Evolutionary conservation across 768 basidiomycete genomes (phyloP).

Genomic region (Inosperma sp.): DNA sequence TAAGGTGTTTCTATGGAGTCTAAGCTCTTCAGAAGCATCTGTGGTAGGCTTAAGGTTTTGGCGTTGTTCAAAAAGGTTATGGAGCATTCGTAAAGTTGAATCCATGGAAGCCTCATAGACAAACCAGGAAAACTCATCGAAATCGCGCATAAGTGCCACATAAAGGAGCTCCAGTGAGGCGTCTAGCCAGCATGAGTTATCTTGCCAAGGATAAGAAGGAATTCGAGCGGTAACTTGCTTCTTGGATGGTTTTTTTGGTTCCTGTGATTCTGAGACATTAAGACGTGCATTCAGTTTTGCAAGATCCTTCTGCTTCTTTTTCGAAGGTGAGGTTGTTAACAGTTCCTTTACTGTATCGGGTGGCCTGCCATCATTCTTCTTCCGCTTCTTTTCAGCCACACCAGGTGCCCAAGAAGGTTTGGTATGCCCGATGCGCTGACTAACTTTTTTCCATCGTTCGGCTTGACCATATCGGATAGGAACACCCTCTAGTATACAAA

Average conservation of each 20-base stretch:
- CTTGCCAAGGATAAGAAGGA: constrained; percentile 9
- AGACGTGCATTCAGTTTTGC: too few relatives aligned
- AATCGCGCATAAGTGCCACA: not conserved
- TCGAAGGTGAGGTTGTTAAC: not conserved
- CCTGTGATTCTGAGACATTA: too few relatives aligned
- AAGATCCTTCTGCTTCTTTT: not conserved
- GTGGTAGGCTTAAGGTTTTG: too few relatives aligned
- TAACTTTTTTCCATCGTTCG: constrained; percentile 12
- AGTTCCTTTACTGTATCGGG: constrained; percentile 18
- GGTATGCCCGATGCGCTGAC: constrained; percentile 7
- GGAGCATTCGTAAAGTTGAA: too few relatives aligned
- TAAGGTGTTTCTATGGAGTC: too few relatives aligned
- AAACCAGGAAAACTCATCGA: not conserved
- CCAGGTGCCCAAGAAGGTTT: constrained; percentile 7
- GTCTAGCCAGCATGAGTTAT: constrained; percentile 17
- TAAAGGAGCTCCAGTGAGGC: constrained; percentile 15
- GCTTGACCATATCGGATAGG: constrained; percentile 12
- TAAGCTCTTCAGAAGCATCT: too few relatives aligned
- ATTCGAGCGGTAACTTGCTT: not conserved
- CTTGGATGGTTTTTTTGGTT: not conserved
- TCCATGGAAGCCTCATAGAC: constrained; percentile 1
- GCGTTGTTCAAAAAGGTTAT: too few relatives aligned
- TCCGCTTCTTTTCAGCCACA: constrained; percentile 3
- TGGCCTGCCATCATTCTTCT: constrained; percentile 16
- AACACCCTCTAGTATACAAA: too few relatives aligned